phyloP scores from a whole-genome alignment of 768 basidiomycete species.

The Collybiopsis luxurians region DNA sequence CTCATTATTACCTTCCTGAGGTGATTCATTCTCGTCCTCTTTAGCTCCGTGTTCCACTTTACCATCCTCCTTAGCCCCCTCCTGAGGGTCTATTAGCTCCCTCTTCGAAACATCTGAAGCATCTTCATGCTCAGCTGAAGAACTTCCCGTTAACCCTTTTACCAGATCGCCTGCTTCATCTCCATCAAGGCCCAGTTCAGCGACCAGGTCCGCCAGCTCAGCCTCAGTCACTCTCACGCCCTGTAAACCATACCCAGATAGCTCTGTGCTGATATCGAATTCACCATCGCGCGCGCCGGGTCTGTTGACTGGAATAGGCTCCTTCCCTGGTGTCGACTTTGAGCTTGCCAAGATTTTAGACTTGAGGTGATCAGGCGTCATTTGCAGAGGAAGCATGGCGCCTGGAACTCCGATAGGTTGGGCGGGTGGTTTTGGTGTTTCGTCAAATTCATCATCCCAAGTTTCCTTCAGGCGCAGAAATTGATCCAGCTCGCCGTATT shows the following conservation, averaged over 20 bases:
- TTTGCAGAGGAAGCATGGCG: slow-evolving; percentile 68
- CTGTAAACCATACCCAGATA: slow-evolving; percentile 70
- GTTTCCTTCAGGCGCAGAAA: slow-evolving; percentile 74
- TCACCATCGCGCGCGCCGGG: slow-evolving; percentile 32
- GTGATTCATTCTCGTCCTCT: too few relatives aligned
- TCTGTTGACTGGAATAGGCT: slow-evolving; percentile 52
- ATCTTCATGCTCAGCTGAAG: slow-evolving; percentile 10
- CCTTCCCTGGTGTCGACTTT: slow-evolving; percentile 44
- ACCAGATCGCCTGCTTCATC: slow-evolving; percentile 78
- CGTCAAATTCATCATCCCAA: slow-evolving; percentile 63
- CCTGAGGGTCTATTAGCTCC: too few relatives aligned
- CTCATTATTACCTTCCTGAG: too few relatives aligned
- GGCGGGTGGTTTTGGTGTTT: slow-evolving; percentile 48
- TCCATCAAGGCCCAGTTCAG: slow-evolving; percentile 71
- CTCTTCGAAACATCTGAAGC: too few relatives aligned
- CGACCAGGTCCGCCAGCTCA: slow-evolving; percentile 67
- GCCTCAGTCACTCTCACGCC: slow-evolving; percentile 77
- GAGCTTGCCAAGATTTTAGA: slow-evolving; percentile 47
- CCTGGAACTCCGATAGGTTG: slow-evolving; percentile 81
- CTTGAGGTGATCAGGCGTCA: slow-evolving; percentile 75
- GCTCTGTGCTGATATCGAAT: slow-evolving; percentile 65
- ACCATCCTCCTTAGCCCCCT: neutral
- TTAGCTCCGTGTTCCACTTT: slow-evolving; percentile 13
- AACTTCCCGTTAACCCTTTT: slow-evolving; percentile 48
- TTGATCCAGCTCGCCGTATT: slow-evolving; percentile 64